Percentiles rank a stretch among this genome's conserved stretches.
These are phyloP conservation scores for Ganoderma resinaceum DNA, from an alignment of 1,284 basidiomycete genomes.

Conservation along the genomic window DNA sequence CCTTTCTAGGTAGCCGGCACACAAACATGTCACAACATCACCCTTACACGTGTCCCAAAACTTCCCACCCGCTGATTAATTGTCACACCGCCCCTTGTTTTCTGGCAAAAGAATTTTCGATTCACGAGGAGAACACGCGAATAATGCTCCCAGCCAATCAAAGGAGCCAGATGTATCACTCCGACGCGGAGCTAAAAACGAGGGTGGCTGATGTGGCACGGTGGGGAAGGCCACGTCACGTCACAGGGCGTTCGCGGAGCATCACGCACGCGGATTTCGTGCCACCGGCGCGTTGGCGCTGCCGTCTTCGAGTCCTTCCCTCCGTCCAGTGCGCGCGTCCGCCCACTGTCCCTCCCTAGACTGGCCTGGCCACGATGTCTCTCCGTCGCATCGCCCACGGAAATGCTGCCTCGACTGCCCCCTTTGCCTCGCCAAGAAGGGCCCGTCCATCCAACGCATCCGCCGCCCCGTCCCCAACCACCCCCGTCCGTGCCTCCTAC, in stretches of 20 bases:
- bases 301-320: neutral
- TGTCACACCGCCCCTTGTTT: slow-evolving; percentile 26
- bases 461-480: slow-evolving; percentile 33
- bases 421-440: slow-evolving; percentile 31
- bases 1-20: slow-evolving; percentile 23
- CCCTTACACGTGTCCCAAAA: slow-evolving; percentile 34
- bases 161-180: slow-evolving; percentile 10
- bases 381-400: slow-evolving; percentile 43
- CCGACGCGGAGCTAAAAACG: slow-evolving; percentile 27
- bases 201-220: slow-evolving; percentile 28
- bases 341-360: slow-evolving; percentile 1
- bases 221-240: slow-evolving; percentile 28
- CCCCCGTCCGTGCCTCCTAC: slow-evolving; percentile 32
- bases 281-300: slow-evolving; percentile 26
- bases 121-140: slow-evolving; percentile 25
- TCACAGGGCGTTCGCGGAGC: slow-evolving; percentile 20
- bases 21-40: slow-evolving; percentile 36
- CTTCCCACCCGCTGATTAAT: slow-evolving; percentile 29
- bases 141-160: slow-evolving; percentile 16
- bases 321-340: neutral
- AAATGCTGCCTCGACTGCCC: slow-evolving; percentile 38
- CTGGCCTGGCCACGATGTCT: slow-evolving; percentile 21
- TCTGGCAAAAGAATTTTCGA: slow-evolving; percentile 25
- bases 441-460: slow-evolving; percentile 27
- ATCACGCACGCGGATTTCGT: slow-evolving; percentile 29